Base-by-base conservation (phyloP, 345 rosid genomes). In the Luvunga scandens region DNA sequence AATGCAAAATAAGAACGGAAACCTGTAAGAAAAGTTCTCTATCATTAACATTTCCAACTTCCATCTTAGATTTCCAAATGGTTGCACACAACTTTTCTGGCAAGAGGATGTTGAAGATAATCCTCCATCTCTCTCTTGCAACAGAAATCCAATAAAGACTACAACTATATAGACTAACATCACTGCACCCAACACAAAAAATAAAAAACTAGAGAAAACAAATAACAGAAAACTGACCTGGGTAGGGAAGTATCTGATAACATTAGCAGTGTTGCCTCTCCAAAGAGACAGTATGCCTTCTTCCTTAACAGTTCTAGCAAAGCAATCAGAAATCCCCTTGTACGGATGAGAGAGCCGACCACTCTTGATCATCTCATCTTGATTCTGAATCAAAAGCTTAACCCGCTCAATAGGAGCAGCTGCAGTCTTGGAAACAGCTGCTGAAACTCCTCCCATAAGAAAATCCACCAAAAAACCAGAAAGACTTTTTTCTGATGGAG, bases 181-280 rank as follows among this genome's bases (percentile, higher is more conserved):
- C 66, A 63, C 27, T 34, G 6, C 33, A 25, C 31, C 19, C 9
- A 9, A 19, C 72, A 9, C 7, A 25, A 39, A 61, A 61, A 33
- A 59, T 31, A 50, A 16, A 36, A 16, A 27, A 4, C 6, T 53
- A 7, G 2, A 14, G 27, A 12, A n/a, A 56, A 55, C 50, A 71
- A 42, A 27, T 21, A 57, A 45, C 48, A 48, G 71, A 64, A 81
- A 65, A 68, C 24, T 6, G 31, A 86, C 56, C 89, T 88, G 91
- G 55, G 89, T 86, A 9, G 91, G 90, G 67, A 88, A 88, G 70
- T 86, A 86, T 83, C 91, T 83, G 79, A 89, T 83, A 75, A 89
- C 91, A 70, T 89, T 89, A 25, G 86, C 90, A 31, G 90, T 85
- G 77, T 89, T 89, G 77, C 91, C 86, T 89, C 91, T 87, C 90